phyloP scores from a whole-genome alignment of 768 basidiomycete genomes.

The Suillus subluteus region DNA sequence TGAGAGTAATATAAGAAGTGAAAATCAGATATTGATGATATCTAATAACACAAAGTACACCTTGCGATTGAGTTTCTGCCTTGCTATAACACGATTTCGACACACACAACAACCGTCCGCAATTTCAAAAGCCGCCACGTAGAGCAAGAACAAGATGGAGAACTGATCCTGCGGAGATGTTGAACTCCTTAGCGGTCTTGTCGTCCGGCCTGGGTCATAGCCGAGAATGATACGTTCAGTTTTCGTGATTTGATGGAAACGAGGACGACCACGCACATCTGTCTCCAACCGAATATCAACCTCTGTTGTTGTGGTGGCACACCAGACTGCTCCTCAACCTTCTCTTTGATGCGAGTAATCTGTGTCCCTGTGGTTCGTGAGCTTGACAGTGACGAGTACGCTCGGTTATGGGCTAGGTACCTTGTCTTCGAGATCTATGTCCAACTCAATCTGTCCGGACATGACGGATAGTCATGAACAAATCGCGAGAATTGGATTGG shows the following conservation, averaged over 20 bases:
- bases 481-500: conserved; percentile 13
- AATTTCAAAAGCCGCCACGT: conserved; percentile 74
- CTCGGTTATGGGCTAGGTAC: conserved; percentile 36
- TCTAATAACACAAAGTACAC: conserved; percentile 23
- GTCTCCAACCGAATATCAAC: conserved; percentile 89
- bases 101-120: background rate
- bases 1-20: background rate
- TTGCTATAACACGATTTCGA: conserved; percentile 7
- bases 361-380: conserved; percentile 34
- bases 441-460: conserved; percentile 79
- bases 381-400: background rate
- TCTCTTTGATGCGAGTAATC: conserved; percentile 95
- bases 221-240: conserved; percentile 7
- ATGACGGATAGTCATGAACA: conserved; percentile 17
- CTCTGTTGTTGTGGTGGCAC: conserved; percentile 97
- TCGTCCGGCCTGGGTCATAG: conserved; percentile 74
- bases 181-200: conserved; percentile 83
- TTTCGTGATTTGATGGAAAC: background rate
- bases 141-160: conserved; percentile 95
- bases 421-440: conserved; percentile 92
- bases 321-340: conserved; percentile 97
- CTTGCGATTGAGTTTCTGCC: conserved; percentile 6
- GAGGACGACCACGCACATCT: conserved; percentile 65
- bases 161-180: conserved; percentile 81
- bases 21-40: conserved; percentile 11